Evolutionary conservation across 2,329 filamentous ascomycete species (phyloP), one percentile per base, ranked within the genome.

Genomic region (Penicillium glabrum): DNA sequence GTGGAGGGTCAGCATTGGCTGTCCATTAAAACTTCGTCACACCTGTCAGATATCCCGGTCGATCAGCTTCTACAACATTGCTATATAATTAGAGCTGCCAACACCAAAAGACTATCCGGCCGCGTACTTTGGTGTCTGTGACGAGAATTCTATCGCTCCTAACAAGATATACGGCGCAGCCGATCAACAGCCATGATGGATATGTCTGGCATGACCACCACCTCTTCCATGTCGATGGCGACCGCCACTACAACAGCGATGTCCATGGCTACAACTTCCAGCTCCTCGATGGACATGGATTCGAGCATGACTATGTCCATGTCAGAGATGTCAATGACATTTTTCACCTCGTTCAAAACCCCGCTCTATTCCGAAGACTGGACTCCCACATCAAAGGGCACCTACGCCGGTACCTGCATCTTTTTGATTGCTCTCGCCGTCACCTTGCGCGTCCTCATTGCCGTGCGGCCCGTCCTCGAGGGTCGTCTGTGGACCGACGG

Each of bases 361-460:
- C 79, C 87, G 2, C 80, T 90, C 51, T 90, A 82, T 77, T 86
- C 89, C 13, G 71, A 75, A 23, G 72, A 79, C 46, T 96, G 91
- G 90, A 88, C 88, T 4, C 92, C 93, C 8, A 74, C 69, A 31
- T 86, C 76, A 37, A 77, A 82, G 13, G 90, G 88, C 67, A 79
- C 83, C 56, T 97, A 96, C 75, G 90, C 90, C 5, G 93, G 86
- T 50, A 95, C 91, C 27, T 95, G 93, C 80, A 89, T 96, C 73
- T 96, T 96, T 78, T 82, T 96, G 59, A 86, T 96, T 70, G 68
- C 87, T 37, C 85, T 97, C 53, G 86, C 86, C 57, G 78, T 86
- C 57, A 66, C 88, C 50, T 86, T 89, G 67, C 88, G 91, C 54
- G 76, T 81, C 16, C 79, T 96, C 16, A 77, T 93, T 49, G 91